Evolutionary conservation across 176 grass and related monocot genomes (phyloP), one percentile per base, ranked within the genome.

Genomic region (Elymus sibiricus): DNA sequence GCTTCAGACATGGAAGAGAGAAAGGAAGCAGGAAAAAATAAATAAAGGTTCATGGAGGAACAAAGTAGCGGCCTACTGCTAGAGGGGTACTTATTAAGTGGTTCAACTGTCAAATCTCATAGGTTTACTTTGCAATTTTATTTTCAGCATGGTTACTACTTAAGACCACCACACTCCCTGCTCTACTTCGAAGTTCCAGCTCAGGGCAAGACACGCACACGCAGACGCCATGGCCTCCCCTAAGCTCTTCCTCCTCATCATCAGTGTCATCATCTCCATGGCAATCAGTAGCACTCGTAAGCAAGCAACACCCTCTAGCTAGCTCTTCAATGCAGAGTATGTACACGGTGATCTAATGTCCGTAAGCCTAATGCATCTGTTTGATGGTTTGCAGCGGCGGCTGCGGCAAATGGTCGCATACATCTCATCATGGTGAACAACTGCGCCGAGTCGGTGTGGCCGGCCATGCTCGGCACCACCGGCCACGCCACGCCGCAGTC

Each of bases 351-450:
- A 11, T 62, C 2, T 13, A 63, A 26, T 26, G 61, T 13, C 2
- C 11, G 12, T 64, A 64, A 28, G 55, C 55, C 7, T 58, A 22
- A 58, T 58, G 55, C 55, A n/a, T 70, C 9, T 38, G 34, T 16
- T 24, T 55, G 24, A 69, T 49, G 42, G 4, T 69, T 66, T 80
- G 72, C 29, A 56, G 65, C 58, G 79, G 78, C n/a, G 6, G 61
- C 28, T 5, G 61, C 51, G 2, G 84, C 37, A 19, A 63, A 56
- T 39, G 21, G 56, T 69, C 89, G 81, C 84, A 72, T 95, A 70
- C 96, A 98, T 82, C 88, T 98, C 15, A 98, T 98, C 26, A 1
- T 98, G 44, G 96, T 98, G 73, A 98, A 98, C 93, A 98, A 98
- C 91, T 98, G 96, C 87, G 82, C 78, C 9, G 83, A 95, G 51